Evolutionary conservation across 805 yeast species (phyloP), one percentile per base, ranked within the genome.

Genomic region (Candida insectorum): DNA sequence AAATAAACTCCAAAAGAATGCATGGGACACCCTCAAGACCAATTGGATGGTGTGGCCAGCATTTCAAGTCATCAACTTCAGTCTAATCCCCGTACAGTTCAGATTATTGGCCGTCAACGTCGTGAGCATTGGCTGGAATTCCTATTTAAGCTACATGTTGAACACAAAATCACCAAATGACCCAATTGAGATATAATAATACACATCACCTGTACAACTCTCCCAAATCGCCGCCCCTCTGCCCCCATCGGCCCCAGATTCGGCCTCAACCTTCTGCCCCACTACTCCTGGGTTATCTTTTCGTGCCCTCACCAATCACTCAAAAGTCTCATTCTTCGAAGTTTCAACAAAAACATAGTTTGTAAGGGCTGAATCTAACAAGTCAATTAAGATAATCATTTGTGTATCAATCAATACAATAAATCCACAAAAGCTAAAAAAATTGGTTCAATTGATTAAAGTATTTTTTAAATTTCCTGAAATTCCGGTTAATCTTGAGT

Each of bases 41-140:
- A 89, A 88, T 55, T 87, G 95, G 89, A 51, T 69, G 32, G 82
- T 91, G 9, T 93, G 97, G 98, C 97, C 97, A 0, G 58, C 76
- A 0, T 84, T 93, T 42, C 97, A 93, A 59, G 49, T 79, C 34
- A 43, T 81, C 41, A 93, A 91, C 59, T 86, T 91, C 51, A 71
- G 79, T 28, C 48, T 85, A 6, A 73, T 87, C 2, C 97, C 97
- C 0, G 73, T 79, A 6, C 79, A 79, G 27, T 75, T 73, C 46
- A 71, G 95, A 24, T 56, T 89, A 28, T 48, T 85, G 28, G 65
- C 78, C 8, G 94, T 84, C 19, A 86, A 86, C 49, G 38, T 78
- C 4, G 70, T 85, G 16, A 77, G 91, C 30, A 75, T 88, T 17
- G 76, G 80, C 13, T 89, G 96, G 96, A 88, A 88, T 54, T 77